Conservation (phyloP, 129 eudicot genomes). For the Solidago caesia region DNA sequence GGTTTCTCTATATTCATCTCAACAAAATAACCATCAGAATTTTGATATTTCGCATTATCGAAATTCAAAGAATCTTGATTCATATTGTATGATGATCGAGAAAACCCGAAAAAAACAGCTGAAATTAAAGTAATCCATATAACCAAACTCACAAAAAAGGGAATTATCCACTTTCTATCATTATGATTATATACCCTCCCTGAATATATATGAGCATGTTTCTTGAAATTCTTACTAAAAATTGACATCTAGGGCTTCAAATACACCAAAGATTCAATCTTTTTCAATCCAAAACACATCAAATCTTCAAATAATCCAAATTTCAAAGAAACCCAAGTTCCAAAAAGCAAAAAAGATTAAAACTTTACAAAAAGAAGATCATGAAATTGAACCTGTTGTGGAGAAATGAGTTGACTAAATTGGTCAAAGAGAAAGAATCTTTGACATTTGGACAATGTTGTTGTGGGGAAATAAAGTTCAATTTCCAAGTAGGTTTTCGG, state of each 20-base stretch:
- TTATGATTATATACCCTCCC: conserved; percentile 26
- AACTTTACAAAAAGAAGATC: neutral
- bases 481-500: conserved; percentile 16
- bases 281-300: conserved; percentile 27
- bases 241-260: conserved; percentile 41
- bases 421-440: conserved; percentile 19
- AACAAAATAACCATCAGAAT: conserved; percentile 53
- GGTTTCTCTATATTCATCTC: conserved; percentile 64
- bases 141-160: conserved; percentile 34
- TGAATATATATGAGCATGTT: conserved; percentile 37
- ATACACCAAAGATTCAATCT: conserved; percentile 6
- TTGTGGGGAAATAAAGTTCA: conserved; percentile 18
- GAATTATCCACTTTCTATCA: conserved; percentile 40
- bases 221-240: conserved; percentile 39
- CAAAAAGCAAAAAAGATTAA: conserved; percentile 15
- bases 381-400: conserved; percentile 22
- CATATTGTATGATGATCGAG: conserved; percentile 31
- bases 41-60: conserved; percentile 41
- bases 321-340: conserved; percentile 11
- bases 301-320: conserved; percentile 15
- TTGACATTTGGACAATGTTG: conserved; percentile 22
- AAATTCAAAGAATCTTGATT: conserved; percentile 45
- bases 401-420: conserved; percentile 27
- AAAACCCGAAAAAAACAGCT: conserved; percentile 35
- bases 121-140: conserved; percentile 39